Evolutionary conservation across 768 basidiomycete species (phyloP), one percentile per base, ranked within the genome.

Genomic region (Pseudohyphozyma bogoriensis): DNA sequence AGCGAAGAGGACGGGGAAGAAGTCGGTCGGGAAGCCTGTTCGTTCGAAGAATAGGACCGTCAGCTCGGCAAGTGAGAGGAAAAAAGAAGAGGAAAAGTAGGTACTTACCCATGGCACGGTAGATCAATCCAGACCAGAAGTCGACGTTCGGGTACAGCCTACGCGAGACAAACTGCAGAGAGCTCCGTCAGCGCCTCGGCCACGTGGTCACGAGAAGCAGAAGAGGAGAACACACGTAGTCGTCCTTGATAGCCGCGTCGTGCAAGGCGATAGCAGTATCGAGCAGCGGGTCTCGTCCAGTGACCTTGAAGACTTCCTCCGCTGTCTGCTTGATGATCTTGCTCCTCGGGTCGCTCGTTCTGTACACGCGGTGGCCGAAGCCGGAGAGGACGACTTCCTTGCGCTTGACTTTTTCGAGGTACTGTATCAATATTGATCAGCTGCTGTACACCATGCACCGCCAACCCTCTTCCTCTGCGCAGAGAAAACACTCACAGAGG

Each of bases 1-100:
- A 24, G 85, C 89, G 70, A 93, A 93, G 35, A 93, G 76, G 26
- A 93, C 89, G 0, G 90, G 89, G 82, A 91, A 92, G 74, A 87
- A 92, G 75, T 93, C 90, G 66, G 87, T 79, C 2, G 90, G 90
- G 80, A 92, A 92, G 46, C 89, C 58, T 49, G 44, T 32, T 36
- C 13, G 31, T n/a, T 35, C 58, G 44, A 49, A 42, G 40, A 10
- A 22, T 31, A 32, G 11, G 37, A 32, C 29, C 7, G 49, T 26
- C 35, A 44, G 44, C 11, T 10, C 8, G 40, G 42, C 16, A 20
- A 87, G 63, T 22, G n/a, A 51, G 35, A n/a, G 35, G 40, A 26
- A 49, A 55, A 55, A 9, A 40, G 51, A 44, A 35, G 8, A 9
- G 22, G 29, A 31, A 11, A 15, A 15, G 31, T 26, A 31, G 55